Base-by-base conservation (phyloP, 176 grass and related monocot species). In the Musa itinerans region DNA sequence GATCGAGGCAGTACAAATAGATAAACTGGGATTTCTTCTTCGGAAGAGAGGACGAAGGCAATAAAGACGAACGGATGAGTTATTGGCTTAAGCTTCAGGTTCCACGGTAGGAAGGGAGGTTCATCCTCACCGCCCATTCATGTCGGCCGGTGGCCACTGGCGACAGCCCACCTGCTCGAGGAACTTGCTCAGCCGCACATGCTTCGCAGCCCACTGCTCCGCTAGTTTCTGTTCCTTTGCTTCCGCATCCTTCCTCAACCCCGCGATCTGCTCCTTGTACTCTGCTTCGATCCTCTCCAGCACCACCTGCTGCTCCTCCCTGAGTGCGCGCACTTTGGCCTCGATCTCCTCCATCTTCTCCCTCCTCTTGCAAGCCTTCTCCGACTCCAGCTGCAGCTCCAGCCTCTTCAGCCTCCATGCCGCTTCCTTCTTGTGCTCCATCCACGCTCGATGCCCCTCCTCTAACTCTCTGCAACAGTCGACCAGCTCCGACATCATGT, bases 121-220 rank as follows among this genome's bases (percentile, higher is more conserved):
- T 21, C 27, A 24, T 56, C 16, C 55, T 91, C 83, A 88, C 76
- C 85, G 74, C 23, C 59, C 80, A 24, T 91, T 96, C 70, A 91
- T 91, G 24, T 91, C 89, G 0, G 74, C 65, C 19, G 85, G 54
- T 2, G 88, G 68, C 87, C 87, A 76, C 0, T 49, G 83, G 2
- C 68, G 78, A 52, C 64, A 68, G 16, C 81, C 85, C 27, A 94
- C 11, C 83, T 99, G 95, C 5, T 99, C 89, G 64, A 99, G 67
- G 75, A 89, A 95, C 29, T 87, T 85, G 63, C 80, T 81, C 73
- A 99, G 79, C 68, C 91, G 86, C 0, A 81, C 76, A 76, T 99
- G 96, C 81, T 99, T 99, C 34, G 84, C 76, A 3, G 88, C 91
- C 96, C 96, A 99, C 78, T 95, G 96, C 74, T 99, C 96, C 1